Base-by-base conservation (phyloP, 73 alveolate genomes). In the Stentor coeruleus region DNA sequence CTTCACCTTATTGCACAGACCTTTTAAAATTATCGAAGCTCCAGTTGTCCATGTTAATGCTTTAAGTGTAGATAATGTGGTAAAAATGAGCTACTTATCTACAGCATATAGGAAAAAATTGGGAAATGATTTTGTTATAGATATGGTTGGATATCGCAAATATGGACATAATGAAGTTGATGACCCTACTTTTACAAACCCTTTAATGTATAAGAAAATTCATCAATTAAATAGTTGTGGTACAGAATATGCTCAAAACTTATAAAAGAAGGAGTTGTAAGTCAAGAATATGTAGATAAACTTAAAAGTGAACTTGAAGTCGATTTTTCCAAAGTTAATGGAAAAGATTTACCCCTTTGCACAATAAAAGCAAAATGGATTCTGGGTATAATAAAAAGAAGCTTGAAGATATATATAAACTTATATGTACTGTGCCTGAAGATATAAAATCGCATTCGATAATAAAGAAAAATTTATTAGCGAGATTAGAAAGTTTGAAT, bases 81-180 rank as follows among this genome's bases (percentile, higher is more conserved):
- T 39, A 39, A 73, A 59, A 38, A 87, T 83, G 59, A 72, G 89
- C 39, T 58, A 86, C 55, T 59, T 86, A 14, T 92, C 98, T 26
- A 92, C 87, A 20, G 75, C 88, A 42, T 93, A 66, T 66, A 66
- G 81, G 35, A 66, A 66, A 30, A 66, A 36, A 66, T 66, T 33
- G 2, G 20, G 35, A 36, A 66, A 66, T 87, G 88, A 91, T 91
- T 38, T 39, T 89, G 1, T 90, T 86, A 87, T 96, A 41, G 98
- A 96, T 82, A 79, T 93, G 77, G 82, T 96, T 82, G 98, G 99
- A 60, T 96, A 94, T 87, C 91, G 99, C 82, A 92, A 89, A 81
- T 81, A 74, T 76, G 99, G 99, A 26, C 99, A 96, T 90, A 96
- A 96, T 82, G 99, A 96, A 81, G 90, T 92, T n/a, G 99, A 96